A percentile compares a stretch with the other conserved stretches of the same genome.
Conservation (phyloP, 768 basidiomycete species). For the Lactarius psammicola region DNA sequence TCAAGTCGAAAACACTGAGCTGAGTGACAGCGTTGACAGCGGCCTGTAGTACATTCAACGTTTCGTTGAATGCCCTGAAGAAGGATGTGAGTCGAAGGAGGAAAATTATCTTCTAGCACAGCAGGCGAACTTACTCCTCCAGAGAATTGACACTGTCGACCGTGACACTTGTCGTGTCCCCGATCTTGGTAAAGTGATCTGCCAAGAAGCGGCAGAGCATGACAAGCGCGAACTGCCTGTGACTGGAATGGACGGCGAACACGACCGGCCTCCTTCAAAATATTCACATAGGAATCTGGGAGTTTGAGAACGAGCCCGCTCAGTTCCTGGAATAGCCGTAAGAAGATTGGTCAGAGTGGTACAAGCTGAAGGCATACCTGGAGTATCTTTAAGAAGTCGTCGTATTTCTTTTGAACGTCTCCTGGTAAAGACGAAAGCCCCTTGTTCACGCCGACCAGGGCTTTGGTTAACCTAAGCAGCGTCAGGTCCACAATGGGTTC, state of each 20-base stretch:
- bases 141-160: conserved; percentile 9
- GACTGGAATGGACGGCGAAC: conserved; percentile 24
- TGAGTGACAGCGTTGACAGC: conserved; percentile 7
- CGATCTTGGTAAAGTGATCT: conserved; percentile 5
- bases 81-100: neutral
- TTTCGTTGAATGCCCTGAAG: conserved; percentile 15
- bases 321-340: neutral
- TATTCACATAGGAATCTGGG: conserved; percentile 7
- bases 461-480: conserved; percentile 6
- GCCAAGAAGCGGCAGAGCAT: conserved; percentile 23
- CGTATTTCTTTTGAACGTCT: neutral
- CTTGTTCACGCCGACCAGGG: neutral
- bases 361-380: conserved; percentile 2
- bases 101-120: neutral
- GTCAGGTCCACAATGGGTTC: neutral
- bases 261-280: conserved; percentile 22
- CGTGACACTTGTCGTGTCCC: neutral
- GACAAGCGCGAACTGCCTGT: conserved; percentile 22
- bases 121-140: conserved; percentile 19
- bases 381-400: conserved; percentile 5
- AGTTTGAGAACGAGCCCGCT: neutral
- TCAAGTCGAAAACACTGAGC: neutral
- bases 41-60: neutral
- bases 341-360: neutral
- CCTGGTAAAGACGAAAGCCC: neutral